These are phyloP conservation scores for Cymbopogon citratus DNA, from an alignment of 176 grass and related monocot genomes.

Conservation along the genomic window DNA sequence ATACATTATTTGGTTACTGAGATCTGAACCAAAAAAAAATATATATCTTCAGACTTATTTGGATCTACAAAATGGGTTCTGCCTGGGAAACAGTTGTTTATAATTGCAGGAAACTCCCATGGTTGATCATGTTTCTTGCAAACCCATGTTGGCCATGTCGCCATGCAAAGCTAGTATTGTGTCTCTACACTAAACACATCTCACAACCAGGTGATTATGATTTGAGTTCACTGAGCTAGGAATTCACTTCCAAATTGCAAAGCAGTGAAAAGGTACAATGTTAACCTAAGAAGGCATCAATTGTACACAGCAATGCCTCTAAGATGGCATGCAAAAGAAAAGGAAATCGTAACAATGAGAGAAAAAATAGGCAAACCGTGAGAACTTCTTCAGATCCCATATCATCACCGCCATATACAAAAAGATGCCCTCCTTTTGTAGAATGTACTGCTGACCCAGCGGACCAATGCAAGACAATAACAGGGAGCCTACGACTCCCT, in stretches of 20 bases:
- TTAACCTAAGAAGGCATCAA: slow-evolving; percentile 3
- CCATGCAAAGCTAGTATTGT: slow-evolving; percentile 2
- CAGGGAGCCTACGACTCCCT: slow-evolving; percentile 77
- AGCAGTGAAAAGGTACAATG: slow-evolving; percentile 13
- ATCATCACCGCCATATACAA: slow-evolving; percentile 98
- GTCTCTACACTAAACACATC: slow-evolving; percentile 11
- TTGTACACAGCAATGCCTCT: not conserved
- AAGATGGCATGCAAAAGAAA: not conserved
- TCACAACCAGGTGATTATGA: not conserved
- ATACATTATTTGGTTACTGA: not conserved
- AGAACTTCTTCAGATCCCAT: slow-evolving; percentile 99
- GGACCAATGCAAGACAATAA: slow-evolving; percentile 93
- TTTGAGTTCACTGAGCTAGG: not conserved
- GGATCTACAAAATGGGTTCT: not conserved
- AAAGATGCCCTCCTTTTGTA: slow-evolving; percentile 73
- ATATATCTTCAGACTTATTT: not conserved
- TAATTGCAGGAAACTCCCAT: not conserved
- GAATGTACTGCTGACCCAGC: slow-evolving; percentile 39
- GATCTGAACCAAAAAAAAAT: not conserved
- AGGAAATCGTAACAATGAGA: not conserved
- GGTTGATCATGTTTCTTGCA: not conserved
- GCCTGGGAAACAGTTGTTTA: not conserved
- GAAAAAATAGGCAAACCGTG: slow-evolving; percentile 49
- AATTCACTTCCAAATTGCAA: slow-evolving; percentile 16
- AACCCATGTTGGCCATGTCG: not conserved